Percentiles rank a stretch among this genome's conserved stretches.
Evolutionary conservation across 75 land plant species (phyloP).

Genomic region (Pinus albicaulis): DNA sequence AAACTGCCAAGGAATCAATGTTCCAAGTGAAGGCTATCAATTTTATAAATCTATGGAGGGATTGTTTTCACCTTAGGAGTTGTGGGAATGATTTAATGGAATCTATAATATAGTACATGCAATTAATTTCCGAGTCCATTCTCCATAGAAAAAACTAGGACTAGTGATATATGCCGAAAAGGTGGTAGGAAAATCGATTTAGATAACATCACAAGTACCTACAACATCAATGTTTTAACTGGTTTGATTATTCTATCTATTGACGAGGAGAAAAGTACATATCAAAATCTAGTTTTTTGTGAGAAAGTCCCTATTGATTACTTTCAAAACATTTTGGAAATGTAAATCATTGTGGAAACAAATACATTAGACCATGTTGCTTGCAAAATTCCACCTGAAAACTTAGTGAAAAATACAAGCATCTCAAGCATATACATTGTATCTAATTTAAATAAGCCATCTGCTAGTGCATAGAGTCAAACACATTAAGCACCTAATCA

Average conservation of each 20-base stretch:
- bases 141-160: slow-evolving; percentile 29
- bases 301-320: not conserved
- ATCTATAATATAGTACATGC: too few relatives aligned
- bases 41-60: too few relatives aligned
- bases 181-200: slow-evolving; percentile 25
- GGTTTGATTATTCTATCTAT: not conserved
- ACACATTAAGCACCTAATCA: not conserved
- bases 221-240: not conserved
- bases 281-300: not conserved
- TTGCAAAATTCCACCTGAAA: not conserved
- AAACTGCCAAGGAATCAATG: too few relatives aligned
- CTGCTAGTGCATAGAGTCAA: not conserved
- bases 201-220: slow-evolving; percentile 23
- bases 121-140: slow-evolving; percentile 30
- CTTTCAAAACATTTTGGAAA: not conserved
- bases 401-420: too few relatives aligned
- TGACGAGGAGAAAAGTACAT: not conserved
- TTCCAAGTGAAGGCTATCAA: too few relatives aligned
- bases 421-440: not conserved
- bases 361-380: not conserved
- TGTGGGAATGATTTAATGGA: too few relatives aligned
- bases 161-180: slow-evolving; percentile 16
- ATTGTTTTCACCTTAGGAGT: too few relatives aligned
- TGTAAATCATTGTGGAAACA: not conserved
- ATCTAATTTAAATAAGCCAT: not conserved